Percentiles rank a stretch among this genome's conserved stretches.
These are phyloP conservation scores for Hypoxylon sp. DNA, from an alignment of 2,329 filamentous ascomycete genomes.

Conservation along the genomic window DNA sequence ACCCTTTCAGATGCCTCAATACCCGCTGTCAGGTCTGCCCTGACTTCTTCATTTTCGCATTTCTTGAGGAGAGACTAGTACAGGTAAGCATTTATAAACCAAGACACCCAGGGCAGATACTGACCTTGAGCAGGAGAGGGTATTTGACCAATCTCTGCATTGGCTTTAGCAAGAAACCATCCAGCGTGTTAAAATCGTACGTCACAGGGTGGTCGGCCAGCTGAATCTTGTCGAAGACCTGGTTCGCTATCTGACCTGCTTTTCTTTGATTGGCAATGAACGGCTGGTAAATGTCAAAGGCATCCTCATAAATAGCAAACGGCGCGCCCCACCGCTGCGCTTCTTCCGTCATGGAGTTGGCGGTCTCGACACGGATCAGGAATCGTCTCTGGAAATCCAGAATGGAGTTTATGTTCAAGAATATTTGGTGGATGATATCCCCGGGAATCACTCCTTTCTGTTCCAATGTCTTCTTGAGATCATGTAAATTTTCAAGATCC, in stretches of 20 bases:
- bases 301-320: constrained; percentile 84
- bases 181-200: constrained; percentile 84
- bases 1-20: constrained; percentile 85
- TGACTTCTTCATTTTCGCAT: constrained; percentile 74
- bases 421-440: constrained; percentile 92
- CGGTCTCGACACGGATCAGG: constrained; percentile 93
- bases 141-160: constrained; percentile 97
- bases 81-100: constrained; percentile 46
- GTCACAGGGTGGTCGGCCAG: constrained; percentile 81
- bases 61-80: constrained; percentile 81
- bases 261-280: constrained; percentile 97
- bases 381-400: constrained; percentile 96
- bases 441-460: constrained; percentile 88
- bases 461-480: constrained; percentile 88
- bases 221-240: constrained; percentile 87
- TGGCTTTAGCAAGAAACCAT: constrained; percentile 93
- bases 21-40: constrained; percentile 76
- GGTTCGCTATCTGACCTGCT: constrained; percentile 83
- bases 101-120: too few species aligned
- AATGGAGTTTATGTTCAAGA: constrained; percentile 93
- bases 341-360: constrained; percentile 79
- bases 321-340: constrained; percentile 95
- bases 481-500: constrained; percentile 92
- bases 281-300: constrained; percentile 92
- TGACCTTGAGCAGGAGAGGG: constrained; percentile 84